Percentiles rank a stretch among this genome's conserved stretches.
These are phyloP conservation scores for Sutorius eximius DNA, from an alignment of 1,284 basidiomycete species.

Conservation along the genomic window DNA sequence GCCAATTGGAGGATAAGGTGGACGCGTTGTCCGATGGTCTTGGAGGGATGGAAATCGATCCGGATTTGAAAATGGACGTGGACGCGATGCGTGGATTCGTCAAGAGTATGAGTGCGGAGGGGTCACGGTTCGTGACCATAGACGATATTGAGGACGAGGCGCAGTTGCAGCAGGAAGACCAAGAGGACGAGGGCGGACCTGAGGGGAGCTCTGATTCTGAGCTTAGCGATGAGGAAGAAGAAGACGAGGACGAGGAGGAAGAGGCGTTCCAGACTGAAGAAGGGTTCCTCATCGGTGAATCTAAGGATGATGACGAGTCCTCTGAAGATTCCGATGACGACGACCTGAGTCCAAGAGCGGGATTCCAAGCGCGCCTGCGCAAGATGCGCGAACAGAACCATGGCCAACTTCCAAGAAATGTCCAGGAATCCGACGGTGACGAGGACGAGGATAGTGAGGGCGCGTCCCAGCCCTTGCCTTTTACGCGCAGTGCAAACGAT, in stretches of 20 bases:
- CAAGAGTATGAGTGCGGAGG: slow-evolving; percentile 49
- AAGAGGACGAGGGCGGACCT: slow-evolving; percentile 30
- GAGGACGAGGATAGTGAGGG: slow-evolving; percentile 33
- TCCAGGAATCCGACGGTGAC: slow-evolving; percentile 32
- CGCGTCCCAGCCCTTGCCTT: slow-evolving; percentile 3
- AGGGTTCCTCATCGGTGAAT: slow-evolving; percentile 26
- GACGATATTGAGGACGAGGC: slow-evolving; percentile 63
- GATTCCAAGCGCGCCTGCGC: slow-evolving; percentile 56
- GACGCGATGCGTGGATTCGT: slow-evolving; percentile 57
- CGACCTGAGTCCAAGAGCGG: slow-evolving; percentile 43
- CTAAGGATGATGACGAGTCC: slow-evolving; percentile 29
- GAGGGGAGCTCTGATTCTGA: slow-evolving; percentile 20
- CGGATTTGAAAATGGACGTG: slow-evolving; percentile 47
- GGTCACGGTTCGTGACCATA: slow-evolving; percentile 55
- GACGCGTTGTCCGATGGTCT: slow-evolving; percentile 40
- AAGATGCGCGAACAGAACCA: slow-evolving; percentile 39
- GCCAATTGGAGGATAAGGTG: slow-evolving; percentile 28
- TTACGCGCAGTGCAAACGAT: slow-evolving; percentile 60
- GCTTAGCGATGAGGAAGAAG: slow-evolving; percentile 32
- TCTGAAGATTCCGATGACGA: slow-evolving; percentile 32
- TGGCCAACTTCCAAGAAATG: slow-evolving; percentile 24
- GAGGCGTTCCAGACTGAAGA: slow-evolving; percentile 22
- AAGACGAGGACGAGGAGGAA: slow-evolving; percentile 11
- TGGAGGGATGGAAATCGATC: slow-evolving; percentile 61
- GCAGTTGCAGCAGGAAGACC: slow-evolving; percentile 55